Evolutionary conservation across 768 basidiomycete genomes (phyloP).

Genomic region (Tylopilus vinaceipallidus): DNA sequence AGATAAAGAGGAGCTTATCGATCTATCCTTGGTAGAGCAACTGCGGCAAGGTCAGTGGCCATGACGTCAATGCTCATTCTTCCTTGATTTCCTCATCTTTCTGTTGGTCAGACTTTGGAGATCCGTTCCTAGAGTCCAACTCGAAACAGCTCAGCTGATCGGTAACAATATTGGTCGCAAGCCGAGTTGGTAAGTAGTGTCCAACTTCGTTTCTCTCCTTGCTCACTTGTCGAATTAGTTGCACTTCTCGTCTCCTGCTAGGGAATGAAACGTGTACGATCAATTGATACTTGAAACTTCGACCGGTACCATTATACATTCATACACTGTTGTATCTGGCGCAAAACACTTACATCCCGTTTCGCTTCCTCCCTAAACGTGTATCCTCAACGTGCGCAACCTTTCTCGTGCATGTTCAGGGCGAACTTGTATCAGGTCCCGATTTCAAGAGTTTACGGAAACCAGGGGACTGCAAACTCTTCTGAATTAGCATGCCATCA

Average conservation of each 20-base stretch:
- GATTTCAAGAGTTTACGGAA: background rate
- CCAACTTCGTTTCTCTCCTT: background rate
- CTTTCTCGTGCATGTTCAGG: background rate
- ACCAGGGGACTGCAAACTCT: background rate
- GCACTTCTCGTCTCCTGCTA: background rate
- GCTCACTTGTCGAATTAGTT: conserved; percentile 2
- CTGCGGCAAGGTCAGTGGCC: conserved; percentile 49
- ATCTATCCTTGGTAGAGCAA: conserved; percentile 47
- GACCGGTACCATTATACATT: background rate
- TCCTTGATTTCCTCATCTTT: background rate
- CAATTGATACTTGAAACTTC: background rate
- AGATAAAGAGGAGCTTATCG: conserved; percentile 57
- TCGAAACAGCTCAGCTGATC: conserved; percentile 28
- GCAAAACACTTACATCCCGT: background rate
- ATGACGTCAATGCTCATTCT: background rate
- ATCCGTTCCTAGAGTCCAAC: conserved; percentile 47
- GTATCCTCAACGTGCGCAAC: background rate
- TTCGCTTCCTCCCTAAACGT: background rate
- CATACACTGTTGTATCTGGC: conserved; percentile 3
- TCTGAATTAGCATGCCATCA: background rate
- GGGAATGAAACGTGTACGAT: background rate
- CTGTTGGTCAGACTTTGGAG: conserved; percentile 45
- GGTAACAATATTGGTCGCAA: background rate
- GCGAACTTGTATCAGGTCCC: background rate
- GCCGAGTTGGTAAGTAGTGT: conserved; percentile 7